phyloP scores from a whole-genome alignment of 2,329 filamentous ascomycete species.

The Colletotrichum shisoi region DNA sequence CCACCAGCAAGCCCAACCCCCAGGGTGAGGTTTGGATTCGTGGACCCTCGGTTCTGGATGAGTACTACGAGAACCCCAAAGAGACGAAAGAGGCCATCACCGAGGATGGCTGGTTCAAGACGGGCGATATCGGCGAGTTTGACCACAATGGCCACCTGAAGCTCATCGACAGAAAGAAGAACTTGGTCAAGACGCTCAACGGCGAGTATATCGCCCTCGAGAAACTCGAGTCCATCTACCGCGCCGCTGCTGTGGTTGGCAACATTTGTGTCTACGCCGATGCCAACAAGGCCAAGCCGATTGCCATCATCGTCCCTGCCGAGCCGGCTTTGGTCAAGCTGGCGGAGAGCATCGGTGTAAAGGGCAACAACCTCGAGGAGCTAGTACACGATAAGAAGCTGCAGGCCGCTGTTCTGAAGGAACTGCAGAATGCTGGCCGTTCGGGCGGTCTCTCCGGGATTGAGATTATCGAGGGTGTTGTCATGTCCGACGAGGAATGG shows the following conservation, averaged over 20 bases:
- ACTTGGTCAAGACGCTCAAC: conserved; percentile 82
- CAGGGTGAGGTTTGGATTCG: conserved; percentile 92
- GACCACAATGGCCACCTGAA: conserved; percentile 74
- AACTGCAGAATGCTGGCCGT: conserved; percentile 68
- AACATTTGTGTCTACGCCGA: conserved; percentile 67
- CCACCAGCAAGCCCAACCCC: conserved; percentile 76
- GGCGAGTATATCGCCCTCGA: conserved; percentile 85
- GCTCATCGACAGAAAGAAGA: conserved; percentile 88
- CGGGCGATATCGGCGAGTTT: conserved; percentile 83
- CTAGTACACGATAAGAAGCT: conserved; percentile 73
- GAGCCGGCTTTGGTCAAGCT: conserved; percentile 65
- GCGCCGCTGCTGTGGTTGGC: conserved; percentile 58
- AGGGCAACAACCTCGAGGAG: conserved; percentile 68
- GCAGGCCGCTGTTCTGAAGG: conserved; percentile 68
- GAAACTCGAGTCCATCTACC: conserved; percentile 68
- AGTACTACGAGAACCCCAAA: conserved; percentile 80
- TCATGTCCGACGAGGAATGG: conserved; percentile 77
- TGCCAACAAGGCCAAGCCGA: conserved; percentile 59
- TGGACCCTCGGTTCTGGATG: conserved; percentile 72
- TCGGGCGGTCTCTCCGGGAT: conserved; percentile 70
- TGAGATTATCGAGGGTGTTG: conserved; percentile 75
- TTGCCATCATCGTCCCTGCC: conserved; percentile 65
- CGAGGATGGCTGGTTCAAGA: conserved; percentile 85
- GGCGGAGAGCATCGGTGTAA: conserved; percentile 53
- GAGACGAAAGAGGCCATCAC: conserved; percentile 76